Evolutionary conservation across 345 rosid genomes (phyloP), one percentile per base, ranked within the genome.

Genomic region (Dimocarpus longan): DNA sequence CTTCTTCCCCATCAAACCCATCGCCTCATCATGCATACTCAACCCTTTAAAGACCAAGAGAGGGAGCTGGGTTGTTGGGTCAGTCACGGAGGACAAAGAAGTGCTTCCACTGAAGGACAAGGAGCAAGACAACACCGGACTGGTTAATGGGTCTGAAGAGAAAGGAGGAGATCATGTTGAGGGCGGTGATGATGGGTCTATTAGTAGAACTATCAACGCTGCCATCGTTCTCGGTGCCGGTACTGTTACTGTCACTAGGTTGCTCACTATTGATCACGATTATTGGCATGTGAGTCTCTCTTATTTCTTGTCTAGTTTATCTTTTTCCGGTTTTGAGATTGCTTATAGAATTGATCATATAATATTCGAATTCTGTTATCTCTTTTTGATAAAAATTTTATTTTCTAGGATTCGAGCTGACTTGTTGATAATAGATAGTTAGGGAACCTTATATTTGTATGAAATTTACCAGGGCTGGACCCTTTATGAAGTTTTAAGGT

Each of bases 241-340:
- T 28, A 89, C 98, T 8, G 66, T 93, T 79, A 92, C 94, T 2
- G 92, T 95, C 48, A 83, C 94, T 68, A 93, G 76, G 89, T 79
- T 95, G 83, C 90, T 93, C 69, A 88, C 91, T 0, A 83, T 95
- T 71, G 98, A 95, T 85, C 94, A 88, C 85, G 98, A 95, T 82
- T 95, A 91, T 80, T 95, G 98, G 98, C 98, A 95, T 18, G 98
- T 95, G 88, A 92, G 94, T 90, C 73, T 57, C 37, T 50, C 77
- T 57, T 64, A 42, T 52, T 6, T 40, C 48, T 68, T n/a, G 24
- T 21, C 10, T 15, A 60, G 16, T 60, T 54, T 82, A 56, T 26
- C 66, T 39, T 70, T 16, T 39, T 13, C 13, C 70, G 39, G 10
- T 75, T 32, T 32, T 73, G 21, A 40, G 46, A 46, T 70, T 77